These are phyloP conservation scores for Spathaspora sp. DNA, from an alignment of 1,139 yeast species.

Conservation along the genomic window DNA sequence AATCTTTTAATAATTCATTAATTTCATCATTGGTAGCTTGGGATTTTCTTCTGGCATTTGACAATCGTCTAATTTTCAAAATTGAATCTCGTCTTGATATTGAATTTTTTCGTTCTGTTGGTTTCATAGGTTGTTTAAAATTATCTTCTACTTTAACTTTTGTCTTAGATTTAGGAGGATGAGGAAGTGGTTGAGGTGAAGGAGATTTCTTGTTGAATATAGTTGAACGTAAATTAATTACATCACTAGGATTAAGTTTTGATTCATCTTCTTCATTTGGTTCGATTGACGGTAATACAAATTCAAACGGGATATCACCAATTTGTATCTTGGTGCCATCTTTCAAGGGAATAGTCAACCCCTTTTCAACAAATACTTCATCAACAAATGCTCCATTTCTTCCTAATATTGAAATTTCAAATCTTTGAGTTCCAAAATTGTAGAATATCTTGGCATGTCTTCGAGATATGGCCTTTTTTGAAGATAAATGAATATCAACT, in stretches of 20 bases:
- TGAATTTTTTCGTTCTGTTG: conserved; percentile 10
- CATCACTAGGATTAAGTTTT: conserved; percentile 54
- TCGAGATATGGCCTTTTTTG: conserved; percentile 87
- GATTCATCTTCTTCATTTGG: conserved; percentile 24
- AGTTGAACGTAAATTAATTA: conserved; percentile 50
- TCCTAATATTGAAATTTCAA: conserved; percentile 87
- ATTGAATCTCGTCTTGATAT: conserved; percentile 16
- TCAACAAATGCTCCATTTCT: conserved; percentile 96
- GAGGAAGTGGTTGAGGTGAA: conserved; percentile 20
- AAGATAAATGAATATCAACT: conserved; percentile 89
- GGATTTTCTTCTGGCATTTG: conserved; percentile 41
- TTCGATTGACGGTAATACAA: conserved; percentile 67
- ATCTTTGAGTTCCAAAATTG: conserved; percentile 91
- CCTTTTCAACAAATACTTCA: conserved; percentile 82
- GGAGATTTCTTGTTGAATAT: conserved; percentile 17
- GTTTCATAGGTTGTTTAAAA: not conserved
- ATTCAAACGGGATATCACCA: conserved; percentile 86
- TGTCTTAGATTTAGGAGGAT: conserved; percentile 9
- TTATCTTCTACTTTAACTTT: conserved; percentile 4
- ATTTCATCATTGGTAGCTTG: conserved; percentile 45
- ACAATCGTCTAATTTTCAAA: conserved; percentile 27
- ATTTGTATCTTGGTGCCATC: conserved; percentile 87
- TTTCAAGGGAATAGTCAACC: conserved; percentile 79
- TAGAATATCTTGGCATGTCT: conserved; percentile 93
- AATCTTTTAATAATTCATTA: conserved; percentile 36